phyloP scores from a whole-genome alignment of 257 asterid species.

The Pogostemon cablin region DNA sequence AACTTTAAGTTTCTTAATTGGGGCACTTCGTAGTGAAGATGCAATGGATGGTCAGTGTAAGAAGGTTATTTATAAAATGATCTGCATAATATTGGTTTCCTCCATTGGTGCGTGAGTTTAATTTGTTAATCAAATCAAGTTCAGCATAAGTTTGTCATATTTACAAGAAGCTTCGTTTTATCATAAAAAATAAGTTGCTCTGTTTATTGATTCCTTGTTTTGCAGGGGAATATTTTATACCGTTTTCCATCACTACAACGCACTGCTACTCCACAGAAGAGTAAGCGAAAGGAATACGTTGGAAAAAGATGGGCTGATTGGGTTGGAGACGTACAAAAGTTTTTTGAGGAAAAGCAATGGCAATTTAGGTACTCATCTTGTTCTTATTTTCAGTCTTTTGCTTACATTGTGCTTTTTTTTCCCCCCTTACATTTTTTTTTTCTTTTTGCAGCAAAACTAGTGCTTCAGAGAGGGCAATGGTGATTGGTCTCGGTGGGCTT shows the following conservation, averaged over 20 bases:
- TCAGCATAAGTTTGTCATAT: background rate
- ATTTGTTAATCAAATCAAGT: background rate
- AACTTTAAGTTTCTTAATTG: slow-evolving; percentile 21
- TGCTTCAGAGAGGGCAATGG: slow-evolving; percentile 88
- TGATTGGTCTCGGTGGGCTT: slow-evolving; percentile 88
- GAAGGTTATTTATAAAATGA: background rate
- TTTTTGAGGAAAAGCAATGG: slow-evolving; percentile 77
- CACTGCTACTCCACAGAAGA: slow-evolving; percentile 78
- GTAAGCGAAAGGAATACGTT: slow-evolving; percentile 76
- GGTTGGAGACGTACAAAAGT: slow-evolving; percentile 69
- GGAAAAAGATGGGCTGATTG: slow-evolving; percentile 74
- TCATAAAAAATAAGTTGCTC: background rate
- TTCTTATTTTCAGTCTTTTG: slow-evolving; percentile 19
- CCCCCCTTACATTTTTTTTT: slow-evolving; percentile 24
- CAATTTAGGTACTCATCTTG: slow-evolving; percentile 57
- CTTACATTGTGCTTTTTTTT: slow-evolving; percentile 18
- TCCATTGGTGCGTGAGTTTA: slow-evolving; percentile 17
- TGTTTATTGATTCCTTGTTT: slow-evolving; percentile 20
- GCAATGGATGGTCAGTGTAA: slow-evolving; percentile 20
- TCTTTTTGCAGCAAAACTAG: slow-evolving; percentile 71
- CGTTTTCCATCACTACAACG: slow-evolving; percentile 97
- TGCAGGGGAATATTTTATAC: slow-evolving; percentile 95
- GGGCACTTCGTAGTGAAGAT: slow-evolving; percentile 13
- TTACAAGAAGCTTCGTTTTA: slow-evolving; percentile 7
- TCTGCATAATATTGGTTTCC: slow-evolving; percentile 1